phyloP scores from a whole-genome alignment of 2,329 filamentous ascomycete species.

The Dactylonectria estremocensis region DNA sequence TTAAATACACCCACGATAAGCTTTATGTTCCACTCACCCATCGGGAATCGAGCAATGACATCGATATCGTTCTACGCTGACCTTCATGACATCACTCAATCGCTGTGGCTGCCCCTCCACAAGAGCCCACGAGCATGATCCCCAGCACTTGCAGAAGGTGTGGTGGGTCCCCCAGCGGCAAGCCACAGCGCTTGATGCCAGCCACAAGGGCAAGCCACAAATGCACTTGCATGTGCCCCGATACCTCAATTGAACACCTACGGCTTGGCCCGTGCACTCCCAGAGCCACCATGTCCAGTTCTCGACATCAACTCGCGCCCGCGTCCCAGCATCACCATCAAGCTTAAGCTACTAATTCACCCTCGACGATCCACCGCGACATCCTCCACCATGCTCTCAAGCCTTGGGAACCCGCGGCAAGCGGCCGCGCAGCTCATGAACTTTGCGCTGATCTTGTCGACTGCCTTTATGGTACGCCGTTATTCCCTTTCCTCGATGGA shows the following conservation, averaged over 20 bases:
- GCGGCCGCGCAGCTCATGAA: slow-evolving; percentile 87
- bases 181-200: slow-evolving; percentile 13
- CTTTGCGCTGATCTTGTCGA: slow-evolving; percentile 91
- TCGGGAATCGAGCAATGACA: slow-evolving; percentile 44
- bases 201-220: not conserved
- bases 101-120: slow-evolving; percentile 1
- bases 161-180: slow-evolving; percentile 8
- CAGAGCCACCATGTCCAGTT: slow-evolving; percentile 50
- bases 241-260: slow-evolving; percentile 23
- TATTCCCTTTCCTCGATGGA: not conserved
- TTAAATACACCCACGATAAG: slow-evolving; percentile 27
- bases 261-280: slow-evolving; percentile 34
- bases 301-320: slow-evolving; percentile 25
- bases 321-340: slow-evolving; percentile 17
- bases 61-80: slow-evolving; percentile 39
- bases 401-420: slow-evolving; percentile 83
- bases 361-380: slow-evolving; percentile 1
- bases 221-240: slow-evolving; percentile 13
- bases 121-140: slow-evolving; percentile 5
- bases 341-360: slow-evolving; percentile 8
- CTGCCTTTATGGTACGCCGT: slow-evolving; percentile 84
- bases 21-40: slow-evolving; percentile 13
- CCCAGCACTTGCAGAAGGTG: slow-evolving; percentile 5
- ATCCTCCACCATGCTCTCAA: slow-evolving; percentile 72
- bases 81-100: slow-evolving; percentile 48